Base-by-base conservation (phyloP, 2,329 filamentous ascomycete species). In the Cephalotrichum gorgonifer region DNA sequence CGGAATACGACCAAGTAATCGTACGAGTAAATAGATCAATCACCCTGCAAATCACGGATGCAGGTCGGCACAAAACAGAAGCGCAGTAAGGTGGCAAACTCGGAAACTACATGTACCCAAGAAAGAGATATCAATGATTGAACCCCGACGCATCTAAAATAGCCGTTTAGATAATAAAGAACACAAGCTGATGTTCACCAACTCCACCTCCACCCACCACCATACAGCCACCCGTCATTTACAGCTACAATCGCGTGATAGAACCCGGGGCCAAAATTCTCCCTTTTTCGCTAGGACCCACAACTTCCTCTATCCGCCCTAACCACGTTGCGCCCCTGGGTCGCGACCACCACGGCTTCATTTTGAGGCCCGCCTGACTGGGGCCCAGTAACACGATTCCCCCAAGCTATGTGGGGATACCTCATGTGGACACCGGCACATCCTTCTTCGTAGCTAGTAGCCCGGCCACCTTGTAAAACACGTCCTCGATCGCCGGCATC, bases 401-500 rank as follows among this genome's bases (percentile, higher is more conserved):
- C n/a, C n/a, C n/a, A n/a, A n/a, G n/a, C n/a, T 38, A 14, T n/a
- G 3, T 2, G 12, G 12, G 4, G 4, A 17, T 4, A 17, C 17
- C 35, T 39, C 23, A 47, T n/a, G 45, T 33, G 17, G 45, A 14
- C 11, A 38, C 27, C 17, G 46, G n/a, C 26, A 38, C 31, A n/a
- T n/a, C n/a, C 38, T 51, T 51, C 26, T 52, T 52, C 22, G 48
- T 54, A 11, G 53, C 53, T 8, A 54, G 35, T 54, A 87, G 60
- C 5, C 71, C 77, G 12, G 84, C 76, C 35, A 91, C 81, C 62
- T 81, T 79, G 62, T 84, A 81, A 60, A 90, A 89, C 68, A 88
- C 76, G 53, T 88, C 85, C 62, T 85, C 80, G 22, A 90, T 77
- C 11, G 84, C 79, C 22, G 83, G 81, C 58, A 85, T 75, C 1